These are phyloP conservation scores for Escovopsis sp. DNA, from an alignment of 2,329 filamentous ascomycete species.

Conservation along the genomic window DNA sequence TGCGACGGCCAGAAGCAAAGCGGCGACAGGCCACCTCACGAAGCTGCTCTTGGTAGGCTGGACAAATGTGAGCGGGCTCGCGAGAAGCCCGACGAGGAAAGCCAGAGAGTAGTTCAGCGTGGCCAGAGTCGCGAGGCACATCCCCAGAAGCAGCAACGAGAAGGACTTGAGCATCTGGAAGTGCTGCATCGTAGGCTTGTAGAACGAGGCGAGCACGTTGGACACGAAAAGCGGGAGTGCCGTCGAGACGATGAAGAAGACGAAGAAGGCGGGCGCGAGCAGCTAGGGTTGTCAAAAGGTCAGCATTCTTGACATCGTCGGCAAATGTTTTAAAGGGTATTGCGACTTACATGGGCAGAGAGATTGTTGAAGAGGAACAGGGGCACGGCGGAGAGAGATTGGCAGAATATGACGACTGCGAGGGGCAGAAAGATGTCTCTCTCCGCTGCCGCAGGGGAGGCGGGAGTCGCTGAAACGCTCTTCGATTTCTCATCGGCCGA, in stretches of 20 bases:
- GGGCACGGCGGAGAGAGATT: constrained; percentile 66
- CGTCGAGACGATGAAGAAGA: constrained; percentile 41
- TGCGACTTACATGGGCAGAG: constrained; percentile 42
- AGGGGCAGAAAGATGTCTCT: constrained; percentile 59
- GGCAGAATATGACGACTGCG: constrained; percentile 53
- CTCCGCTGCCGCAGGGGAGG: neutral
- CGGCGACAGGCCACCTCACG: constrained; percentile 27
- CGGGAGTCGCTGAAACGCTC: neutral
- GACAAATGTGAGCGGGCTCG: constrained; percentile 66
- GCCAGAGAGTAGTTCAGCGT: constrained; percentile 92
- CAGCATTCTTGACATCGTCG: neutral
- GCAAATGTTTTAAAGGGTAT: neutral
- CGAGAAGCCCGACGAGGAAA: constrained; percentile 68
- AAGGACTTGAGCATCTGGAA: constrained; percentile 74
- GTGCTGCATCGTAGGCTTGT: constrained; percentile 49
- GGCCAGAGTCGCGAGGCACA: constrained; percentile 82
- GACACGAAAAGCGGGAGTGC: constrained; percentile 44
- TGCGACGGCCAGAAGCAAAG: constrained; percentile 44
- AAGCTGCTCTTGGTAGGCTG: constrained; percentile 29
- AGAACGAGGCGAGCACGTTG: constrained; percentile 34
- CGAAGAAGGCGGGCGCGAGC: constrained; percentile 42
- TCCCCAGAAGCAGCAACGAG: constrained; percentile 80
- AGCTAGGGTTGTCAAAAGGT: constrained; percentile 12
- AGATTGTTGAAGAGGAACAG: constrained; percentile 77
- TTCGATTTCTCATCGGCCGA: neutral